Conservation (phyloP, 225 moss, liverwort and hornwort species). For the Anthoceros angustus region DNA sequence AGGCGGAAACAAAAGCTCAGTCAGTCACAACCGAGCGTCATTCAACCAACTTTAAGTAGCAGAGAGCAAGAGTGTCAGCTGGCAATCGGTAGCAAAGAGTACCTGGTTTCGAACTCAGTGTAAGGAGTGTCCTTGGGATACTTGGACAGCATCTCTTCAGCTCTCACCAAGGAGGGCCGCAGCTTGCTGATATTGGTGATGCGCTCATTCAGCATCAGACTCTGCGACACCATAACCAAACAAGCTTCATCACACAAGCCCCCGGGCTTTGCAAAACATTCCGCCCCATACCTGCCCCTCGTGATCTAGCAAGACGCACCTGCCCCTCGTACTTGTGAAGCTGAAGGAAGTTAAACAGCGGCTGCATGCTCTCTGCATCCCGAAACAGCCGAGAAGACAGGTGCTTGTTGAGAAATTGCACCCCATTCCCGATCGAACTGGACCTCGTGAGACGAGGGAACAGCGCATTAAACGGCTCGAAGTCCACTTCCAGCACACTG, state of each 20-base stretch:
- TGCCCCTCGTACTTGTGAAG: constrained; percentile 41
- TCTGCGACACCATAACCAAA: constrained; percentile 19
- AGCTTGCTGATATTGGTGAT: constrained; percentile 41
- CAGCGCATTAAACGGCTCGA: constrained; percentile 73
- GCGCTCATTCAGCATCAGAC: constrained; percentile 73
- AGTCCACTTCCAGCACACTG: constrained; percentile 70
- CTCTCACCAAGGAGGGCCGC: constrained; percentile 48
- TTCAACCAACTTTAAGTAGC: too few relatives aligned
- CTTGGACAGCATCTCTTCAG: constrained; percentile 43
- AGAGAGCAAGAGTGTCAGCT: too few relatives aligned
- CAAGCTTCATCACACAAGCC: neutral
- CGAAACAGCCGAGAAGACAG: constrained; percentile 68
- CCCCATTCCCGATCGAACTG: constrained; percentile 72
- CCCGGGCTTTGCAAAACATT: neutral
- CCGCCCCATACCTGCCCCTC: constrained; percentile 19
- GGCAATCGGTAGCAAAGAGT: neutral
- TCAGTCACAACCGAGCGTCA: neutral
- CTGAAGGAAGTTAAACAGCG: constrained; percentile 65
- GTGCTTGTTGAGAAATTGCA: constrained; percentile 80
- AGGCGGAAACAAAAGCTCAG: neutral
- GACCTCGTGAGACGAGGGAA: constrained; percentile 76
- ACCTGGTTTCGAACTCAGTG: constrained; percentile 48
- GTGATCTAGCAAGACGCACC: too few relatives aligned
- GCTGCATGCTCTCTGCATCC: constrained; percentile 43
- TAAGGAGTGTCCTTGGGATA: constrained; percentile 35